phyloP scores from a whole-genome alignment of 148 eudicot genomes.

The Vaccinium macrocarpon region DNA sequence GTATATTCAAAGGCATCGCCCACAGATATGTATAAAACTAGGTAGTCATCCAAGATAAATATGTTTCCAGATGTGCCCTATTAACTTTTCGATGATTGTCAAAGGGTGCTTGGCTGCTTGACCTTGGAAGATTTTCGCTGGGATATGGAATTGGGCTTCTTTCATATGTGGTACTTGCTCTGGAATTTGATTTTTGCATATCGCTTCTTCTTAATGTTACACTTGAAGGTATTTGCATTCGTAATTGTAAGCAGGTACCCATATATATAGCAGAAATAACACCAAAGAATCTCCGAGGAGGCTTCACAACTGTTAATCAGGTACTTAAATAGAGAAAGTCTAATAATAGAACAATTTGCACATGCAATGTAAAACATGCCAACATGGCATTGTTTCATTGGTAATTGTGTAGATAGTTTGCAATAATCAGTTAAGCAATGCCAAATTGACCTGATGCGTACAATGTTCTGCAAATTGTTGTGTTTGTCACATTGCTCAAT shows the following conservation, averaged over 20 bases:
- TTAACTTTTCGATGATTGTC: constrained; percentile 11
- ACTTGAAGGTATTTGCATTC: not conserved
- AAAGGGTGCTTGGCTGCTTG: constrained; percentile 67
- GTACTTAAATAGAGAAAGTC: constrained; percentile 28
- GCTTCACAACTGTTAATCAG: constrained; percentile 68
- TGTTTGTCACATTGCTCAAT: not conserved
- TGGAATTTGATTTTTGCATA: not conserved
- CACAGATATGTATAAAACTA: not conserved
- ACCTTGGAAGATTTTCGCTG: constrained; percentile 54
- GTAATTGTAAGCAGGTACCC: constrained; percentile 53
- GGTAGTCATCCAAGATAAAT: not conserved
- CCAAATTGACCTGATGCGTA: not conserved
- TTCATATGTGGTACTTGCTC: constrained; percentile 60
- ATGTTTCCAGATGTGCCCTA: not conserved
- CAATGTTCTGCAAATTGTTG: not conserved
- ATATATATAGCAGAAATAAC: constrained; percentile 86
- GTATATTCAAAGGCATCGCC: not conserved
- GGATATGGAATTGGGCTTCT: constrained; percentile 77
- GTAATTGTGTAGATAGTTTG: not conserved
- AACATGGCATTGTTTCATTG: not conserved
- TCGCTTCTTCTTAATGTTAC: not conserved
- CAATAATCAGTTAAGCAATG: not conserved
- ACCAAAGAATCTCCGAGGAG: constrained; percentile 81
- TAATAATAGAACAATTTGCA: not conserved
- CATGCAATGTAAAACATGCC: not conserved